Evolutionary conservation across 1,284 basidiomycete genomes (phyloP).

Genomic region (Erythrobasidium hasegawianum): DNA sequence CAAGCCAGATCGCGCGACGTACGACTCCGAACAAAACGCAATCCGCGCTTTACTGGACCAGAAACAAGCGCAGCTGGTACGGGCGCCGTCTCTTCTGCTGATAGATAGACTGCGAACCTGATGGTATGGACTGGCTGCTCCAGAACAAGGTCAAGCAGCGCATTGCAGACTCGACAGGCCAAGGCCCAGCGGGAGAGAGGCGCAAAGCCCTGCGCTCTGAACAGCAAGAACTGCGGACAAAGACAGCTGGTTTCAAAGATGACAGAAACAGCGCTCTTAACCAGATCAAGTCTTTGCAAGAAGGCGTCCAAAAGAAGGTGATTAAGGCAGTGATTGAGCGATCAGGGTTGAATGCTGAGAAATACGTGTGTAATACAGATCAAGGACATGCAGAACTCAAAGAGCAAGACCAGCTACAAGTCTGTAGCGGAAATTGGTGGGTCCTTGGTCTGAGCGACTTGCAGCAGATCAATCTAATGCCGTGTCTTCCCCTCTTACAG

Average conservation of each 20-base stretch:
- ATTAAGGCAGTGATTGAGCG: no score
- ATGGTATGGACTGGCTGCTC: no score
- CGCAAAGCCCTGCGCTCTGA: constrained; percentile 72
- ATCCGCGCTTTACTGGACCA: constrained; percentile 78
- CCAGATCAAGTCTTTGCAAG: constrained; percentile 77
- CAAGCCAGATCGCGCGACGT: constrained; percentile 73
- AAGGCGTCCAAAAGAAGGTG: constrained; percentile 78
- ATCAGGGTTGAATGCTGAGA: no score
- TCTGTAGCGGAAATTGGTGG: constrained; percentile 85
- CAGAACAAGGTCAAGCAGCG: constrained; percentile 11
- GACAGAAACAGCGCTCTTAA: constrained; percentile 72
- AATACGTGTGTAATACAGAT: no score
- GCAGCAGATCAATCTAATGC: background rate
- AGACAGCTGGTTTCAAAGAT: constrained; percentile 76
- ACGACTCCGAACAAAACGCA: constrained; percentile 76
- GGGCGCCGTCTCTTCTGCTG: constrained; percentile 51
- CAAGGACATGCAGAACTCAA: constrained; percentile 81
- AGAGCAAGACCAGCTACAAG: constrained; percentile 78
- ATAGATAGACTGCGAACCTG: no score
- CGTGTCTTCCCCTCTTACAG: background rate
- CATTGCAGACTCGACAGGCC: constrained; percentile 7
- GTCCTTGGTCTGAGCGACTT: constrained; percentile 56
- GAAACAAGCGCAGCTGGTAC: constrained; percentile 71
- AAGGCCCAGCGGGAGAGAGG: constrained; percentile 60
- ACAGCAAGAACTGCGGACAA: constrained; percentile 71